Conservation (phyloP, 2,329 filamentous ascomycete genomes). For the Fusarium annulatum region DNA sequence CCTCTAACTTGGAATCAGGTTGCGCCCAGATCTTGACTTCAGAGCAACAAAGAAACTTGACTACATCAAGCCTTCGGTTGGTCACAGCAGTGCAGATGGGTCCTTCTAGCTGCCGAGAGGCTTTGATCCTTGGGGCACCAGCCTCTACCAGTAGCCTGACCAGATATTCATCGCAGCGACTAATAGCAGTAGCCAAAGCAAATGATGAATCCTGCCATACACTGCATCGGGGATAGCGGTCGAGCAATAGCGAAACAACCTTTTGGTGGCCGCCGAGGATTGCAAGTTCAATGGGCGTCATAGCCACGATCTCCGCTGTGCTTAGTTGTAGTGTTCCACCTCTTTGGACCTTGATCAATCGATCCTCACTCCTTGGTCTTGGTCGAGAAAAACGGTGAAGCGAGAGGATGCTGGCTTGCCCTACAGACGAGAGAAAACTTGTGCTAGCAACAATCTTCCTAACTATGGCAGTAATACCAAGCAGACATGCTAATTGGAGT, state of each 20-base stretch:
- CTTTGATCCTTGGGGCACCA: not conserved
- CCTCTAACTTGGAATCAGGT: not conserved
- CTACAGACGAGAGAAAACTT: not conserved
- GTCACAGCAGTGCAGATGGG: slow-evolving; percentile 4
- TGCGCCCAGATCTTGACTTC: not conserved
- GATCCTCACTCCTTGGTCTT: not conserved
- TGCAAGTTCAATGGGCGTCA: slow-evolving; percentile 12
- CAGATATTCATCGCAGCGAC: not conserved
- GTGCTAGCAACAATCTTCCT: not conserved
- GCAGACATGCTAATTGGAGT: slow-evolving; percentile 3
- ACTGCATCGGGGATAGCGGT: not conserved
- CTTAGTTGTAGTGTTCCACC: not conserved
- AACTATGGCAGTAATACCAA: not conserved
- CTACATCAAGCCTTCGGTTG: not conserved
- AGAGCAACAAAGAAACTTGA: slow-evolving; percentile 6
- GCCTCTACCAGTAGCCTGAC: not conserved
- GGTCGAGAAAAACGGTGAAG: not conserved
- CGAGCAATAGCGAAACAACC: not conserved
- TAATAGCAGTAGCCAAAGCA: not conserved
- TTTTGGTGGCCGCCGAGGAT: not conserved
- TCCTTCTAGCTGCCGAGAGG: not conserved
- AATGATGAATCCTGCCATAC: not conserved
- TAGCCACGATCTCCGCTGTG: not conserved
- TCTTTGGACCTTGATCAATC: not conserved
- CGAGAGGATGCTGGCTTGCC: not conserved